Evolutionary conservation across 2,329 filamentous ascomycete genomes (phyloP), one percentile per base, ranked within the genome.

Genomic region (Ceratocystis harringtonii): DNA sequence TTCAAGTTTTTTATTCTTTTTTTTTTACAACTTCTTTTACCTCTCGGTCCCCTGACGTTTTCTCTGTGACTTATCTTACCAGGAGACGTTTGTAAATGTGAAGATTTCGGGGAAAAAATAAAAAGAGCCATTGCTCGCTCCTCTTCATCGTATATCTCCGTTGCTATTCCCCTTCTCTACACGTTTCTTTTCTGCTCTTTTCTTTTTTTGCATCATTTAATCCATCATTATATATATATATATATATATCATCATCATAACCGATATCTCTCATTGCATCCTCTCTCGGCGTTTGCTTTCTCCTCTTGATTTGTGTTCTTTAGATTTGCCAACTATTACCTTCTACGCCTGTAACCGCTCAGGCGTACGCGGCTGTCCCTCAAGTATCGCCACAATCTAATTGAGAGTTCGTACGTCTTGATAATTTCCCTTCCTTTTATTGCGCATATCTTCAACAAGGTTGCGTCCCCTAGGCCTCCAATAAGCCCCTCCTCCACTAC

Each of bases 11-110:
- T 48, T 12, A 45, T 55, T 43, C 41, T 22, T 12, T 22, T 61
- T 17, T 52, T 57, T 12, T 41, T 15, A 32, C 36, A n/a, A 36
- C 32, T 64, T 57, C 30, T 43, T 50, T 17, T 64, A 57, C 55
- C 48, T 60, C 32, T 57, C 44, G 43, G 22, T 45, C 45, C 61
- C 61, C 61, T 62, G 43, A 17, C 61, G 7, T 50, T 62, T 41
- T 25, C 19, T 12, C 22, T 2, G 15, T 19, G 32, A 44, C 15
- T 15, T n/a, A 28, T 30, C 28, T 32, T 41, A 41, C 12, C 3
- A 41, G 36, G 36, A 41, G 36, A 41, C 36, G 43, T 48, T 25
- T 62, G 22, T 25, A 25, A 52, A 25, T 48, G 25, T 25, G 48
- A 52, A 25, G 36, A 41, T 41, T 25, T 52, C 48, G 48, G 48